phyloP scores from a whole-genome alignment of 148 eudicot genomes.

The Gaultheria prostrata region DNA sequence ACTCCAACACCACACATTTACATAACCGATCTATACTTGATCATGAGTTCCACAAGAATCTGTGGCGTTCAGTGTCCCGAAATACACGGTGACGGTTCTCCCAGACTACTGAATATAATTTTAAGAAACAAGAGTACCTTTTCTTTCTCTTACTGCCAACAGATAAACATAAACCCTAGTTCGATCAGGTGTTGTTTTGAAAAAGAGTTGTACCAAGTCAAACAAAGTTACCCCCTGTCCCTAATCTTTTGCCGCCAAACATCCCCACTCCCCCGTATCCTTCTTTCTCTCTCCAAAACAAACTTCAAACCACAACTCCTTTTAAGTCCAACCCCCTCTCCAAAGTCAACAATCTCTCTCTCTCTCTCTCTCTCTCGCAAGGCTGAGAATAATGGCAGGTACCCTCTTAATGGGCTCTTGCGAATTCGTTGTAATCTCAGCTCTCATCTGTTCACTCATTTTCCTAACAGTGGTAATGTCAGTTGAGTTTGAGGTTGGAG shows the following conservation, averaged over 20 bases:
- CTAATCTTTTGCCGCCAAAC: constrained; percentile 11
- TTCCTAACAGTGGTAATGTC: not conserved
- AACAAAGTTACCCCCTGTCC: not conserved
- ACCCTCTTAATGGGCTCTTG: constrained; percentile 5
- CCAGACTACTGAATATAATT: too few relatives aligned
- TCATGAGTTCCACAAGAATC: too few relatives aligned
- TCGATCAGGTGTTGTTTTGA: not conserved
- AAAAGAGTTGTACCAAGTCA: constrained; percentile 15
- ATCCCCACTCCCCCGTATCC: not conserved
- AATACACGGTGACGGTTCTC: too few relatives aligned
- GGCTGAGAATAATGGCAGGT: not conserved
- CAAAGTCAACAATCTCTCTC: not conserved
- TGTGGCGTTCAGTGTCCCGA: too few relatives aligned
- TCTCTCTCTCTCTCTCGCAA: not conserved
- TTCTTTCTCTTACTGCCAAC: not conserved
- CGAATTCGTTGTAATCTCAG: not conserved
- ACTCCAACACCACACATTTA: too few relatives aligned
- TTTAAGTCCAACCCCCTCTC: not conserved
- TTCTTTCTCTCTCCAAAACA: constrained; percentile 19
- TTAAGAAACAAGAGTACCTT: not conserved
- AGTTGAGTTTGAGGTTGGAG: constrained; percentile 51
- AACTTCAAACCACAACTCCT: not conserved
- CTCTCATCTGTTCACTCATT: not conserved
- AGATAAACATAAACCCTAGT: not conserved
- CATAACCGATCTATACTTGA: too few relatives aligned